A percentile compares a stretch with the other conserved stretches of the same genome.
These are phyloP conservation scores for Chlorella sp. DNA, from an alignment of 139 green algal species.

Conservation along the genomic window DNA sequence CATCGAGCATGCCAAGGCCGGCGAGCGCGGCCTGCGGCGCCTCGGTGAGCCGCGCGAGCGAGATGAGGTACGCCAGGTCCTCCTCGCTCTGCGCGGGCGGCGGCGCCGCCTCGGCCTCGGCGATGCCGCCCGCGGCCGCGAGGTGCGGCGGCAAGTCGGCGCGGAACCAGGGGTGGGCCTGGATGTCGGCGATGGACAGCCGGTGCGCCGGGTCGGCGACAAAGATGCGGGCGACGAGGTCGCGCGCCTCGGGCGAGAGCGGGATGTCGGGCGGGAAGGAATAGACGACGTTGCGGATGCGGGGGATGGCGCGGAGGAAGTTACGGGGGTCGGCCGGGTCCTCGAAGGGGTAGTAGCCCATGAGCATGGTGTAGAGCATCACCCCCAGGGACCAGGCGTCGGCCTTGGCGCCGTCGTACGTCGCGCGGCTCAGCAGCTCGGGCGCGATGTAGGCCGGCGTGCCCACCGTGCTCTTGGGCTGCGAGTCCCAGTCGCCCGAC, in stretches of 20 bases:
- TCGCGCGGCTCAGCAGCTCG: conserved; percentile 84
- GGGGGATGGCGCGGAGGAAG: conserved; percentile 97
- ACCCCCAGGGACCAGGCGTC: conserved; percentile 99
- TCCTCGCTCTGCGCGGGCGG: conserved; percentile 46
- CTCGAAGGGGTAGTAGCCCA: conserved; percentile 98
- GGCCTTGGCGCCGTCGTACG: conserved; percentile 91
- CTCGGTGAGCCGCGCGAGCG: conserved; percentile 46
- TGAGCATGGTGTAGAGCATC: conserved; percentile 99
- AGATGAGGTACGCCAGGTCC: conserved; percentile 55
- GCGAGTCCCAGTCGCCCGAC: conserved; percentile 77
- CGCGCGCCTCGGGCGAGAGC: conserved; percentile 80
- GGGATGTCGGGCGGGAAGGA: conserved; percentile 72
- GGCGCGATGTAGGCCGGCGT: conserved; percentile 99
- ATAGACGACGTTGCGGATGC: conserved; percentile 92
- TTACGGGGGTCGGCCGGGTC: conserved; percentile 93
- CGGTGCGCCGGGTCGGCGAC: conserved; percentile 74
- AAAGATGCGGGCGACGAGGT: conserved; percentile 90
- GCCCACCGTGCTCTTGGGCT: conserved; percentile 97
- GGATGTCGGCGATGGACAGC: conserved; percentile 86
- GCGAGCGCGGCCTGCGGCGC: too few species aligned
- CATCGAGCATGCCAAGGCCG: too few species aligned
- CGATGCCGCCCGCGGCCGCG: conserved; percentile 43
- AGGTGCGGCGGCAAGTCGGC: conserved; percentile 86
- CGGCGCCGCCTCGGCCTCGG: conserved; percentile 27
- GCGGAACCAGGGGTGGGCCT: conserved; percentile 92